Base-by-base conservation (phyloP, 768 basidiomycete genomes). In the Collybiopsis confluens region DNA sequence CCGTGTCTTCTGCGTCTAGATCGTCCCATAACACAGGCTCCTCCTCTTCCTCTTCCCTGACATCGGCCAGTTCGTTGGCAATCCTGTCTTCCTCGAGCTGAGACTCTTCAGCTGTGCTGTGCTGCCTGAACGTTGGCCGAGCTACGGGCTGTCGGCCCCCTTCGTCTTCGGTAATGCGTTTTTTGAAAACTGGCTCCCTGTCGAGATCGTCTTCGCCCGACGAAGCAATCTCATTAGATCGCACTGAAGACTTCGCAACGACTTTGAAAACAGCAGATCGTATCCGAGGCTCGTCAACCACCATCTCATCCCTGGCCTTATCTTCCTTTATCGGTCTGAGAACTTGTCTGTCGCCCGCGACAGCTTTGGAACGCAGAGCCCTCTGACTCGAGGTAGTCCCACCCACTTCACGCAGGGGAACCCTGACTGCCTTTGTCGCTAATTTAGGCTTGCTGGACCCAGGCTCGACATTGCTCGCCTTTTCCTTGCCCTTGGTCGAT, bases 21-120 rank as follows among this genome's bases (percentile, higher is more conserved):
- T 98, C 96, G 27, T 89, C 89, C 95, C 93, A 98, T 36, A 70
- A 75, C 59, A 87, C 85, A 3, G 81, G 85, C 64, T 89, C 89
- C 56, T 83, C 81, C 5, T 53, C 61, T 28, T 82, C 69, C 50
- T 86, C 86, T 35, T 74, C 70, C 56, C 82, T 80, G 28, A 73
- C 76, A 11, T 65, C 70, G 28, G 79, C 69, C 7, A 73, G 75
- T 3, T 73, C 73, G 38, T 67, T 62, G 37, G 73, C 71, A 13
- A 61, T 73, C 10, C 78, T 76, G 26, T 80, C 78, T 47, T 82
- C 78, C 2, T 71, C 72, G 28, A 70, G 69, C 9, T 71, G 70
- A 5, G 60, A 65, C 4, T 65, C 68, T 24, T 74, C 71, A 56
- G 74, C 72, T 20, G 62, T 54, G 9, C 54, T 62, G 15, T 54